These are phyloP conservation scores for Solanum piurae DNA, from an alignment of 257 asterid genomes.

Conservation along the genomic window DNA sequence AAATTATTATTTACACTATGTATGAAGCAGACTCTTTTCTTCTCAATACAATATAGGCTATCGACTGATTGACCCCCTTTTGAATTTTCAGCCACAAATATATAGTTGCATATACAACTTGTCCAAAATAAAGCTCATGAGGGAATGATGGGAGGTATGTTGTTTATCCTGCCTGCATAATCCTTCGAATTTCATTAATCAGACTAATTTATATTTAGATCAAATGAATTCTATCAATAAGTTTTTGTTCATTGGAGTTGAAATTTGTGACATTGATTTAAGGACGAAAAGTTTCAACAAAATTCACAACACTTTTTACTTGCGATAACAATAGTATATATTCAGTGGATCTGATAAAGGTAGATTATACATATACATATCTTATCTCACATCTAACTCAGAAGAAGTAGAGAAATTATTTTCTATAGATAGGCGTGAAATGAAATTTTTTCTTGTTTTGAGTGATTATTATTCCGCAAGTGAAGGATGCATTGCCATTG, in stretches of 20 bases:
- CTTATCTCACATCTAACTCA: not conserved
- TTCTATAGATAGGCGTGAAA: not conserved
- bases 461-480: not conserved
- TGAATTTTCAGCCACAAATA: not conserved
- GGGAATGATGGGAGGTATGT: not conserved
- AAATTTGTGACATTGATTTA: not conserved
- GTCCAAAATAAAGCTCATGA: not conserved
- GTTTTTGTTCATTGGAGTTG: not conserved
- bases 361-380: not conserved
- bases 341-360: fast-evolving
- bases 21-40: not conserved
- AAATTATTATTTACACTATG: not conserved
- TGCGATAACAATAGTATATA: not conserved
- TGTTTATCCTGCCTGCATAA: not conserved
- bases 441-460: not conserved
- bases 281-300: not conserved
- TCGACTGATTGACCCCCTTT: not conserved
- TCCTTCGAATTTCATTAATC: not conserved
- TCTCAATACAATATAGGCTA: not conserved
- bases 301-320: not conserved
- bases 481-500: not conserved
- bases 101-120: not conserved
- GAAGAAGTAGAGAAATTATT: not conserved
- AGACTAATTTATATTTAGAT: not conserved
- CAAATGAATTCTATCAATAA: not conserved